Conservation (phyloP, 2,329 filamentous ascomycete species). For the Immersiporthe knoxdaviesiana region DNA sequence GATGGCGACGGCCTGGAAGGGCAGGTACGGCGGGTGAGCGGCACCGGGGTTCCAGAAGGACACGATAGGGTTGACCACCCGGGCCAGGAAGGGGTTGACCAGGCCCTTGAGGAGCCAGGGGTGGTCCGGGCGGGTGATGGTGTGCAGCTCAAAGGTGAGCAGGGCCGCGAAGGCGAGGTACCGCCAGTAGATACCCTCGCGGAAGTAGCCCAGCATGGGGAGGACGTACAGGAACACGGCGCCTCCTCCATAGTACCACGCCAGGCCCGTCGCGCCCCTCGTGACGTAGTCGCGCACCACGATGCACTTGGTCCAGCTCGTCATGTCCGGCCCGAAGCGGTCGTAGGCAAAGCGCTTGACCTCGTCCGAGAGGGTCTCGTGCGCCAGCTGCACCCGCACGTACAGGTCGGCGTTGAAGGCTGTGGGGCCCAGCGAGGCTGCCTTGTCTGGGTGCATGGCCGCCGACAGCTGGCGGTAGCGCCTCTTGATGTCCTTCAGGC, state of each 20-base stretch:
- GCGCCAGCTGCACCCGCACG: slow-evolving; percentile 79
- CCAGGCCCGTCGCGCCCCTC: slow-evolving; percentile 60
- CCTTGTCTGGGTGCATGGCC: slow-evolving; percentile 84
- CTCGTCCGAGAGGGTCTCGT: slow-evolving; percentile 80
- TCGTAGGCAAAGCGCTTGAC: slow-evolving; percentile 86
- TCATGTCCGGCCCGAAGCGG: slow-evolving; percentile 76
- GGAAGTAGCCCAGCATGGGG: slow-evolving; percentile 67
- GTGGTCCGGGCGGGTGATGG: slow-evolving; percentile 57
- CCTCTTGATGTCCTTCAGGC: slow-evolving; percentile 78
- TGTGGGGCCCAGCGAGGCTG: slow-evolving; percentile 41
- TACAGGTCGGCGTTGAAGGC: slow-evolving; percentile 58
- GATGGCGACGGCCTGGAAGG: slow-evolving; percentile 81
- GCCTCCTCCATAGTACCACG: slow-evolving; percentile 64
- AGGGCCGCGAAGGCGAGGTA: slow-evolving; percentile 61
- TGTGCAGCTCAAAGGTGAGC: slow-evolving; percentile 60
- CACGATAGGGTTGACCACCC: slow-evolving; percentile 39
- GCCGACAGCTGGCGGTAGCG: slow-evolving; percentile 78
- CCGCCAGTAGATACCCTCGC: slow-evolving; percentile 68
- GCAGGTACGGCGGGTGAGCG: slow-evolving; percentile 67
- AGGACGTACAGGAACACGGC: slow-evolving; percentile 63
- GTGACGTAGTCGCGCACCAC: slow-evolving; percentile 75
- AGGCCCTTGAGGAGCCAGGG: slow-evolving; percentile 48
- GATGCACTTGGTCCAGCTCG: slow-evolving; percentile 66
- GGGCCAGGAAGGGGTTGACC: slow-evolving; percentile 49
- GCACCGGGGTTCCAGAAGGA: slow-evolving; percentile 43